These are phyloP conservation scores for Bocquillonia castaneifolia DNA, from an alignment of 441 rosid species.

Conservation along the genomic window DNA sequence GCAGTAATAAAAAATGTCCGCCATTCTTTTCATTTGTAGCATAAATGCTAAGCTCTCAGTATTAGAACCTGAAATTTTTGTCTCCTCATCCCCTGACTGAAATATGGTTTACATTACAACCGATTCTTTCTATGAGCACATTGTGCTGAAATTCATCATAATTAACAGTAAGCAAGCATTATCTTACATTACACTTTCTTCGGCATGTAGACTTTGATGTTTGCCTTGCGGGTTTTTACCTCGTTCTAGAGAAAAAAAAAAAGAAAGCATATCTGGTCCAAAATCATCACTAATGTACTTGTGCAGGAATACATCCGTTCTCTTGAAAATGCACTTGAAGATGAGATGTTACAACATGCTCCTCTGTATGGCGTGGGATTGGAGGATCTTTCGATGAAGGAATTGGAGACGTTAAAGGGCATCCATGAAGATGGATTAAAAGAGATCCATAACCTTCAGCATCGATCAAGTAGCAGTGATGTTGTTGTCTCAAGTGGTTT, in stretches of 20 bases:
- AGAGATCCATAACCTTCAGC: slow-evolving; percentile 53
- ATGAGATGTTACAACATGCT: slow-evolving; percentile 71
- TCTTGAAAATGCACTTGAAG: slow-evolving; percentile 54
- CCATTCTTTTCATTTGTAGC: not conserved
- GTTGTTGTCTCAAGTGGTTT: slow-evolving; percentile 26
- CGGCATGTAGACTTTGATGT: not conserved
- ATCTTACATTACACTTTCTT: not conserved
- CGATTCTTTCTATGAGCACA: not conserved
- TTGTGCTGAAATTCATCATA: not conserved
- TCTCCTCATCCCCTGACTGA: not conserved
- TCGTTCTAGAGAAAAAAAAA: not conserved
- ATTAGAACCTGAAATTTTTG: not conserved
- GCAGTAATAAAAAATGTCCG: not conserved
- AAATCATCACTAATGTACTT: not conserved
- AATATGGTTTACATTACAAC: not conserved
- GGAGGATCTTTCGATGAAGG: slow-evolving; percentile 61
- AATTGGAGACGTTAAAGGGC: slow-evolving; percentile 57
- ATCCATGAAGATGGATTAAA: slow-evolving; percentile 80
- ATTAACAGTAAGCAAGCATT: not conserved
- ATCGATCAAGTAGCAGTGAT: slow-evolving; percentile 49
- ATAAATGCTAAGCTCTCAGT: not conserved
- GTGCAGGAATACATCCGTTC: slow-evolving; percentile 64
- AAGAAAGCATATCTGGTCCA: not conserved
- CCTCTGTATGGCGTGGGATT: slow-evolving; percentile 72
- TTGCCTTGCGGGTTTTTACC: not conserved